Evolutionary conservation across 768 basidiomycete genomes (phyloP), one percentile per base, ranked within the genome.

Genomic region (Mrakia blollopis): DNA sequence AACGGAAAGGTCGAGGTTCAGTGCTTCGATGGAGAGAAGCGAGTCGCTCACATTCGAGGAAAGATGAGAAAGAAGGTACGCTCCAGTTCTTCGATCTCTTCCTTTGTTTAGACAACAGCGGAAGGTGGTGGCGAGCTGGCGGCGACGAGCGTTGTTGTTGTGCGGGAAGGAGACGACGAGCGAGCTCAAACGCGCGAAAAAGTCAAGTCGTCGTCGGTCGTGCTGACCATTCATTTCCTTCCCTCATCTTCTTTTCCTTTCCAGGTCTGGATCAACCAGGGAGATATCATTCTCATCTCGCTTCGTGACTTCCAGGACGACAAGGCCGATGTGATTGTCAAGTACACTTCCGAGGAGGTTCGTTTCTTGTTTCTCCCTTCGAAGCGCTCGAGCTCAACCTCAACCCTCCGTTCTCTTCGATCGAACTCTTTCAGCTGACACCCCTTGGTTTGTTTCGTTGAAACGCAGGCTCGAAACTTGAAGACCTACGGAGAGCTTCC

Each of bases 51-150:
- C 83, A 98, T 99, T 81, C 88, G 97, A 85, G 97, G 97, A 54
- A 98, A 98, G 86, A 95, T 99, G 96, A 86, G 97, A 81, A 99
- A 98, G 86, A 99, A 99, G 91, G 96, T 91, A 80, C 78, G 89
- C n/a, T 8, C 39, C 39, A 39, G 21, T n/a, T n/a, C n/a, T n/a
- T n/a, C n/a, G n/a, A 44, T 18, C 25, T 18, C 65, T 21, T n/a
- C 32, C 7, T 10, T 18, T 37, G 21, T 11, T 44, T 39, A n/a
- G n/a, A n/a, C n/a, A n/a, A n/a, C n/a, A n/a, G n/a, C n/a, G n/a
- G 35, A 23, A 18, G 10, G 63, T 21, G 32, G 16, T 62, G 61
- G 14, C 4, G 2, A 10, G 61, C 32, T 16, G 61, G 10, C 21
- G 62, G 62, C 16, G 6, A 23, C 6, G 14, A 32, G n/a, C 0